phyloP scores from a whole-genome alignment of 192 early-diverging fungal genomes.

The Mortierella hygrophila region DNA sequence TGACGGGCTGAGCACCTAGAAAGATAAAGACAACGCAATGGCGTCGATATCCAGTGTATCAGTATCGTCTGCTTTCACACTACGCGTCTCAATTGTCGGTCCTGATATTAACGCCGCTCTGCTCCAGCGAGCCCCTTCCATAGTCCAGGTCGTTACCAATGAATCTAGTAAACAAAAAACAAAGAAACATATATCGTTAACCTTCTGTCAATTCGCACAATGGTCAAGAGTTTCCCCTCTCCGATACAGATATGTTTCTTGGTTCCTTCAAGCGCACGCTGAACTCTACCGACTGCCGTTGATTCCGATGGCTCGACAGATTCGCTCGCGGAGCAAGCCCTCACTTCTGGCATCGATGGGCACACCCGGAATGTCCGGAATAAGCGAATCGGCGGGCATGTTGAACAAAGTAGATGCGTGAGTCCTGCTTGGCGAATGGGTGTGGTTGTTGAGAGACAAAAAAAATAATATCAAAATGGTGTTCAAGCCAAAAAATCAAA shows the following conservation, averaged over 20 bases:
- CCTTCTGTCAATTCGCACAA: neutral
- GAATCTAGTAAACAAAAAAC: conserved; percentile 13
- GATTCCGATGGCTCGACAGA: conserved; percentile 40
- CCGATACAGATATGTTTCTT: neutral
- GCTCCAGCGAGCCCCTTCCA: too few relatives aligned
- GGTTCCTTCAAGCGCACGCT: neutral
- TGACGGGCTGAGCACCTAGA: conserved; percentile 75
- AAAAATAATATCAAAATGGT: too few relatives aligned
- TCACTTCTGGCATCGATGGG: conserved; percentile 32
- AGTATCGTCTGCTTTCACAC: neutral
- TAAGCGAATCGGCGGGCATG: conserved; percentile 56
- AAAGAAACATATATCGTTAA: neutral
- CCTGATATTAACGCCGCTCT: too few relatives aligned
- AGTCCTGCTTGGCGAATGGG: neutral
- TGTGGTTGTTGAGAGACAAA: neutral
- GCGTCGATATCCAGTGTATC: neutral
- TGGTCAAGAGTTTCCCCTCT: too few relatives aligned
- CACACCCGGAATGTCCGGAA: conserved; percentile 47
- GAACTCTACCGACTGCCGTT: conserved; percentile 32
- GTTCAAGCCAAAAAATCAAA: neutral
- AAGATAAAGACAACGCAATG: neutral
- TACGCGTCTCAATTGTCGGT: too few relatives aligned
- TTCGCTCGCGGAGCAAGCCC: conserved; percentile 31
- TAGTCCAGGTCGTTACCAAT: conserved; percentile 15
- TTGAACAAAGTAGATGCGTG: neutral